phyloP scores from a whole-genome alignment of 2,329 filamentous ascomycete genomes.

The Penicillium hesseltinei region DNA sequence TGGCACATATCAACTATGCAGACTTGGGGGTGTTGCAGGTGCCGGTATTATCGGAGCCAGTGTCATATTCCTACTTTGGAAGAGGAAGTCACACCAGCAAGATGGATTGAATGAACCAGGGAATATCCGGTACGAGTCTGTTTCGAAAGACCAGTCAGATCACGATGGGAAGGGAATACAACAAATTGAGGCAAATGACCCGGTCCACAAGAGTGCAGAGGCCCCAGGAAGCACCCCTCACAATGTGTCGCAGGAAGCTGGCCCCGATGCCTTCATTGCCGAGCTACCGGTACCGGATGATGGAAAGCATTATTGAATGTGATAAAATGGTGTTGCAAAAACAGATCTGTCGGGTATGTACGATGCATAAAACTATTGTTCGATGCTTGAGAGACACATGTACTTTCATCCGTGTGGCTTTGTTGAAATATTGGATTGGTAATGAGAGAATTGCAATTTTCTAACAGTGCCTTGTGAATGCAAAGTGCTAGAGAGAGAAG shows the following conservation, averaged over 20 bases:
- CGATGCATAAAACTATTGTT: background rate
- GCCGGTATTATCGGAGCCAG: background rate
- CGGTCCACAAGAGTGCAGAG: too few relatives aligned
- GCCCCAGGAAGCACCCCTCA: too few relatives aligned
- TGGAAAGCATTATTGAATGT: background rate
- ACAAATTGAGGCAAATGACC: too few relatives aligned
- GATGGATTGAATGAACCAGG: too few relatives aligned
- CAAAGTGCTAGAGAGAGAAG: background rate
- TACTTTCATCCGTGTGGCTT: background rate
- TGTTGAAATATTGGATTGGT: background rate
- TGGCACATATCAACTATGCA: too few relatives aligned
- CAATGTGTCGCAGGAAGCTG: background rate
- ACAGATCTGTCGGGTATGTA: background rate
- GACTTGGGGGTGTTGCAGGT: background rate
- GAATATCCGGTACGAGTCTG: too few relatives aligned
- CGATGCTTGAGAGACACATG: background rate
- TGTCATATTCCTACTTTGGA: too few relatives aligned
- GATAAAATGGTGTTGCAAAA: background rate
- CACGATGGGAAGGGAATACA: too few relatives aligned
- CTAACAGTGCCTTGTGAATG: background rate
- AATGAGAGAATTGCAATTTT: background rate
- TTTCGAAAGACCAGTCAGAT: too few relatives aligned
- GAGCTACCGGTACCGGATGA: background rate
- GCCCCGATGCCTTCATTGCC: background rate
- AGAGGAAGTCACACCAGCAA: too few relatives aligned